Evolutionary conservation across 2,329 filamentous ascomycete species (phyloP).

Genomic region (Claviceps pazoutovae): DNA sequence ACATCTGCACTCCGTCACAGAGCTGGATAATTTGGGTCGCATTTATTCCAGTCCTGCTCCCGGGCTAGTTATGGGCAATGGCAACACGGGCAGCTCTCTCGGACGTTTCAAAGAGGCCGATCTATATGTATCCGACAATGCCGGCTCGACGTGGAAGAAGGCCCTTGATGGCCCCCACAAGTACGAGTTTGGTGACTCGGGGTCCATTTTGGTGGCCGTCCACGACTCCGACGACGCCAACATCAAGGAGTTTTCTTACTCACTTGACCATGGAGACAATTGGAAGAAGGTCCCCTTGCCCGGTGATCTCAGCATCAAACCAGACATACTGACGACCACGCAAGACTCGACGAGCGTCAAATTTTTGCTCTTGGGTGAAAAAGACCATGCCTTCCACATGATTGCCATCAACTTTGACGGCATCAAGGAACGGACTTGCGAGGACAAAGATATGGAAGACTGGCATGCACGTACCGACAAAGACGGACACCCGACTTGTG

Average conservation of each 20-base stretch:
- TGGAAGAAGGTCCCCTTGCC: constrained; percentile 66
- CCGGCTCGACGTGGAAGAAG: constrained; percentile 70
- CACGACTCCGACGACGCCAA: constrained; percentile 54
- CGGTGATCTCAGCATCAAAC: constrained; percentile 50
- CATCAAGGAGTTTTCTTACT: constrained; percentile 52
- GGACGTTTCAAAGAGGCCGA: constrained; percentile 58
- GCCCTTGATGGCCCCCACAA: constrained; percentile 72
- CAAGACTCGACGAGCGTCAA: constrained; percentile 88
- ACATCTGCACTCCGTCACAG: constrained; percentile 85
- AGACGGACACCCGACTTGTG: constrained; percentile 67
- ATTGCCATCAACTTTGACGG: constrained; percentile 73
- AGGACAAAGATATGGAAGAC: constrained; percentile 63
- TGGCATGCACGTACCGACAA: constrained; percentile 78
- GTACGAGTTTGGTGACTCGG: constrained; percentile 92
- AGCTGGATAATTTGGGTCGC: constrained; percentile 66
- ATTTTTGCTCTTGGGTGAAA: constrained; percentile 63
- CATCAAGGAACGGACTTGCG: constrained; percentile 68
- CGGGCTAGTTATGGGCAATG: constrained; percentile 84
- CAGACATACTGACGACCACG: constrained; percentile 68
- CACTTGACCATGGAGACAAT: constrained; percentile 73
- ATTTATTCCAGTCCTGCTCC: constrained; percentile 91
- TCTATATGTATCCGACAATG: constrained; percentile 82
- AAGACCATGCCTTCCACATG: constrained; percentile 43
- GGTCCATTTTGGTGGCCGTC: constrained; percentile 75
- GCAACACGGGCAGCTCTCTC: constrained; percentile 70